Evolutionary conservation across 805 yeast species (phyloP).

Genomic region (Saturnispora besseyi): DNA sequence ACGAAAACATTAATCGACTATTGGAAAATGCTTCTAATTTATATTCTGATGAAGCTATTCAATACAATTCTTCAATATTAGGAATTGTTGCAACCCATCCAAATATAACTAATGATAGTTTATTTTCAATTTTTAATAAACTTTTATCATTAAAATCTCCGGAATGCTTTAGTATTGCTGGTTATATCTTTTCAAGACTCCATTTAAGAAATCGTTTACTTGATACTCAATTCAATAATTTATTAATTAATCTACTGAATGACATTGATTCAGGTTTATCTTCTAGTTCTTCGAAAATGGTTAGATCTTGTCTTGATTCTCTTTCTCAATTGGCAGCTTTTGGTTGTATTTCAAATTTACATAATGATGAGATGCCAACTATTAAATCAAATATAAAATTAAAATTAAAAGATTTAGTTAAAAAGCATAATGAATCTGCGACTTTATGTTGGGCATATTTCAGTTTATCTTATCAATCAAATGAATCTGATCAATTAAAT

Average conservation of each 20-base stretch:
- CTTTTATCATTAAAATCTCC: not conserved
- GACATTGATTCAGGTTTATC: constrained; percentile 15
- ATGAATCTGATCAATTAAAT: constrained; percentile 8
- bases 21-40: not conserved
- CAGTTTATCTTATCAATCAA: constrained; percentile 29
- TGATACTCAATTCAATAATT: constrained; percentile 11
- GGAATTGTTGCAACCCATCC: constrained; percentile 33
- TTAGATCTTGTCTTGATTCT: constrained; percentile 29
- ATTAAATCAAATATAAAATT: constrained; percentile 23
- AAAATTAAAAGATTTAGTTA: constrained; percentile 32
- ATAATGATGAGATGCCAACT: constrained; percentile 13
- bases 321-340: constrained; percentile 37
- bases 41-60: constrained; percentile 18
- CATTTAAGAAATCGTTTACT: constrained; percentile 26
- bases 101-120: constrained; percentile 10
- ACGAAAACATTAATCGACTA: not conserved
- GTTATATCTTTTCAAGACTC: constrained; percentile 41
- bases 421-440: constrained; percentile 46
- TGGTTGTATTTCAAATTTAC: constrained; percentile 30
- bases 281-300: constrained; percentile 15
- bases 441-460: constrained; percentile 48
- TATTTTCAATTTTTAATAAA: not conserved
- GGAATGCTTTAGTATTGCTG: constrained; percentile 26
- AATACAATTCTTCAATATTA: constrained; percentile 19
- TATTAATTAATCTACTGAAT: constrained; percentile 19